phyloP scores from a whole-genome alignment of 306 rosid genomes.

The Gynostemma pentaphyllum region DNA sequence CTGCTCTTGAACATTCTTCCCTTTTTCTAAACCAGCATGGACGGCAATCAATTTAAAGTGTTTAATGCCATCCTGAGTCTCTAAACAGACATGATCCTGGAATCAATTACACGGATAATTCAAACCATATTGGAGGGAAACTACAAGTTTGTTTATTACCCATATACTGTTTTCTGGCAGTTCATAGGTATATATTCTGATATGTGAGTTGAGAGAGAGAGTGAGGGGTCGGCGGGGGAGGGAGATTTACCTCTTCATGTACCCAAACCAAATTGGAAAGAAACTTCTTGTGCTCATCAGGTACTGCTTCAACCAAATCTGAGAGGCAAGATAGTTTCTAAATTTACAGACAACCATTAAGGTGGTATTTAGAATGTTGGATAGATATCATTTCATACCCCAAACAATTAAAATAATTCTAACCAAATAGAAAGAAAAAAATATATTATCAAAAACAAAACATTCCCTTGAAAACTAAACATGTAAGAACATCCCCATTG shows the following conservation, averaged over 20 bases:
- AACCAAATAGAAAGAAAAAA: neutral
- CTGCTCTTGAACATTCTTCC: constrained; percentile 50
- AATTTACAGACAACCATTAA: neutral
- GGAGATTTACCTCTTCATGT: constrained; percentile 67
- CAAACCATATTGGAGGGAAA: neutral
- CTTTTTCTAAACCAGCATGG: constrained; percentile 83
- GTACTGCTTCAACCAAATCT: constrained; percentile 87
- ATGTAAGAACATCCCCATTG: neutral
- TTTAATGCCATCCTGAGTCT: constrained; percentile 42
- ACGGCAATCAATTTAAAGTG: constrained; percentile 75
- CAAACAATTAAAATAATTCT: neutral
- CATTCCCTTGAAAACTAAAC: neutral
- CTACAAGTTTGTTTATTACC: neutral
- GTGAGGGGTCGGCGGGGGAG: too few species aligned
- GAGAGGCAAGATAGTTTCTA: constrained; percentile 11
- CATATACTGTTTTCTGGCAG: neutral
- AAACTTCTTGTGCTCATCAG: constrained; percentile 85
- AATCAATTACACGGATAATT: constrained; percentile 8
- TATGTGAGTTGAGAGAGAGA: neutral
- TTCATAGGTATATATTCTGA: neutral
- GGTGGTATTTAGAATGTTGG: neutral
- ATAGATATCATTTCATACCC: neutral
- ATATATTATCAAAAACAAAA: neutral
- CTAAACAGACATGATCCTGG: constrained; percentile 62
- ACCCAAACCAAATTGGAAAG: constrained; percentile 83